These are phyloP conservation scores for Alliaria petiolata DNA, from an alignment of 345 rosid genomes.

Conservation along the genomic window DNA sequence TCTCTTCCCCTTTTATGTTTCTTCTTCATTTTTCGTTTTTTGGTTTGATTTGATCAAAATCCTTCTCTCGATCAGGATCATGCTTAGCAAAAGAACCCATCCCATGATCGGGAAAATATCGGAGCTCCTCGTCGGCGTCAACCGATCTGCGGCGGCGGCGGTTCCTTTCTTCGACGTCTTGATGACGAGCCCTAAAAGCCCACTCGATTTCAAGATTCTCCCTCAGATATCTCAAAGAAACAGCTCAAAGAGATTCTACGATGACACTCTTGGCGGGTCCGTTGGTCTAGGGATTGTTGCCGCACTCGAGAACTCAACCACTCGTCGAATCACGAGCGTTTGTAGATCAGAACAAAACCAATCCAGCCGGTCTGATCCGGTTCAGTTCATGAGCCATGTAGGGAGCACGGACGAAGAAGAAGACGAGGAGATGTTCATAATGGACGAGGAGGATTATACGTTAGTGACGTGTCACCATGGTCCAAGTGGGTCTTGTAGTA, in stretches of 20 bases:
- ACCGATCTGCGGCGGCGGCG: constrained; percentile 33
- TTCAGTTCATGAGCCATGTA: constrained; percentile 34
- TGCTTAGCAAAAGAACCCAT: constrained; percentile 63
- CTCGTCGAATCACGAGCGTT: constrained; percentile 21
- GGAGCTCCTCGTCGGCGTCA: constrained; percentile 55
- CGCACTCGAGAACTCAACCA: constrained; percentile 55
- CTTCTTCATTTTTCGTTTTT: not conserved
- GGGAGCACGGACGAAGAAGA: constrained; percentile 30
- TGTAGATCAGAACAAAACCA: constrained; percentile 26
- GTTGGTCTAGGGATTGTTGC: constrained; percentile 85
- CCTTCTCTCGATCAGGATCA: constrained; percentile 7
- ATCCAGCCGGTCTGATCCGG: constrained; percentile 34
- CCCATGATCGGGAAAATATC: constrained; percentile 71
- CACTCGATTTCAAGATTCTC: constrained; percentile 53
- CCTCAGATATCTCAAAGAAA: constrained; percentile 54
- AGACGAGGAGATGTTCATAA: constrained; percentile 39
- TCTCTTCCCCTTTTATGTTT: too few relatives aligned
- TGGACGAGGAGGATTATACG: constrained; percentile 65
- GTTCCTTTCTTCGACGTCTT: constrained; percentile 36
- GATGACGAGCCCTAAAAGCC: constrained; percentile 60
- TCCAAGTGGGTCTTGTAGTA: constrained; percentile 39
- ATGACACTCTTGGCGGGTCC: constrained; percentile 53
- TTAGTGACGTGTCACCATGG: constrained; percentile 56
- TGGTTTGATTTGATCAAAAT: not conserved
- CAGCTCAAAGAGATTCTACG: constrained; percentile 40